Base-by-base conservation (phyloP, 305 asterid genomes). In the Rubia balearica region DNA sequence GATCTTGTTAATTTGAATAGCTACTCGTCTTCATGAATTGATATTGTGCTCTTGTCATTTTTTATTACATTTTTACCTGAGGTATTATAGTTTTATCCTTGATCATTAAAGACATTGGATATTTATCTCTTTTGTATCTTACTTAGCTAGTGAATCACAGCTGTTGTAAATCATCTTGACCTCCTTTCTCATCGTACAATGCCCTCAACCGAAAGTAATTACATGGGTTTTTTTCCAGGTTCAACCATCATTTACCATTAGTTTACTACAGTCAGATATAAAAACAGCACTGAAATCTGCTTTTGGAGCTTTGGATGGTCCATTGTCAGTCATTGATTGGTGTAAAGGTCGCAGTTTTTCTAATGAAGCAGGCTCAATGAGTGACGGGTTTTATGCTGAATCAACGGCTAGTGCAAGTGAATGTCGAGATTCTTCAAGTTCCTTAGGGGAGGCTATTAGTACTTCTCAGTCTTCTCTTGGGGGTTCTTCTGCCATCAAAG, bases 401-500 rank as follows among this genome's bases (percentile, higher is more conserved):
- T 91, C 98, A 36, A 85, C 96, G 81, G 96, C 95, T 73, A 91
- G 97, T 85, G 95, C 88, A 72, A 89, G 90, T 79, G 99, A 91
- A 71, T 85, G 96, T 71, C 94, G 96, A n/a, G 99, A 92, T 84
- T 91, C 98, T 78, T 88, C 96, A 66, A 86, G 90, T 85, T 86
- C 89, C 27, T 88, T 81, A 68, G 99, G 97, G 60, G 96, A 92
- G 64, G 87, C 98, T 78, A 89, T 85, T 82, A 95, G 99, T 80
- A 96, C 99, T 68, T 83, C 95, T 79, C 78, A 83, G 81, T 85
- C 88, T 65, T 86, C 94, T 74, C 86, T 83, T 74, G 87, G 89
- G 82, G 92, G 85, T 65, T 75, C 81, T 63, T 78, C 95, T 79
- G 57, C 78, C 76, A 78, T 82, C 70, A 92, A 85, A 80, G 90